Percentiles rank a stretch among this genome's conserved stretches.
Conservation (phyloP, 2,329 filamentous ascomycete species). For the Bisporella sp. region DNA sequence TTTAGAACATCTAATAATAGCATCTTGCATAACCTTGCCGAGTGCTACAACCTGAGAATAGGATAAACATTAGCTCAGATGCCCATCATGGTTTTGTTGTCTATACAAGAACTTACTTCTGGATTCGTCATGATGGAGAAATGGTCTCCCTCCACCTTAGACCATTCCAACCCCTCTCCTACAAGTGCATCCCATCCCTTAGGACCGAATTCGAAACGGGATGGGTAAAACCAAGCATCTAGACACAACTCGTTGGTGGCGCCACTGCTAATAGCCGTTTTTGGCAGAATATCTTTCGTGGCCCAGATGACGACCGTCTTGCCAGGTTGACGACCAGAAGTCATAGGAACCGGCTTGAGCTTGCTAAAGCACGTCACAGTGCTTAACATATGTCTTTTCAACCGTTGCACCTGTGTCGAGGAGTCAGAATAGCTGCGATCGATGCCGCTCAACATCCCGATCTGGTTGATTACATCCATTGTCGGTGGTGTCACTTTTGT, state of each 20-base stretch:
- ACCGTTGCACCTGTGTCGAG: neutral
- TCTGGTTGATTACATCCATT: neutral
- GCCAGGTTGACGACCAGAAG: neutral
- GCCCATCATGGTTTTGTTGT: neutral
- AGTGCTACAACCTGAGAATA: neutral
- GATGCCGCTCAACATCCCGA: neutral
- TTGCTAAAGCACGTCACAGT: neutral
- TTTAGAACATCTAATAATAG: neutral
- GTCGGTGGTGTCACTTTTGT: neutral
- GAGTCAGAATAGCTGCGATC: neutral
- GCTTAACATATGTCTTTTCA: neutral
- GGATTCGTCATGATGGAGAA: conserved; percentile 2
- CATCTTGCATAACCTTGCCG: neutral
- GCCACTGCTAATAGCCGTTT: neutral
- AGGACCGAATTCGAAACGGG: neutral
- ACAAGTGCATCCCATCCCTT: conserved; percentile 1
- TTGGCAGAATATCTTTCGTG: neutral
- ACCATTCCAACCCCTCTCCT: neutral
- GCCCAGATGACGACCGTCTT: conserved; percentile 1
- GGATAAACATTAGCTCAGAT: neutral
- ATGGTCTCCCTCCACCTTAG: neutral
- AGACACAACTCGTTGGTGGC: neutral
- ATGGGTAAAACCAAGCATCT: neutral
- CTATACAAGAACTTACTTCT: conserved; percentile 1
- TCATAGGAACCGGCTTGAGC: neutral